A percentile compares a stretch with the other conserved stretches of the same genome.
Evolutionary conservation across 495 filamentous ascomycete species (phyloP).

Genomic region (Xylaria grammica): DNA sequence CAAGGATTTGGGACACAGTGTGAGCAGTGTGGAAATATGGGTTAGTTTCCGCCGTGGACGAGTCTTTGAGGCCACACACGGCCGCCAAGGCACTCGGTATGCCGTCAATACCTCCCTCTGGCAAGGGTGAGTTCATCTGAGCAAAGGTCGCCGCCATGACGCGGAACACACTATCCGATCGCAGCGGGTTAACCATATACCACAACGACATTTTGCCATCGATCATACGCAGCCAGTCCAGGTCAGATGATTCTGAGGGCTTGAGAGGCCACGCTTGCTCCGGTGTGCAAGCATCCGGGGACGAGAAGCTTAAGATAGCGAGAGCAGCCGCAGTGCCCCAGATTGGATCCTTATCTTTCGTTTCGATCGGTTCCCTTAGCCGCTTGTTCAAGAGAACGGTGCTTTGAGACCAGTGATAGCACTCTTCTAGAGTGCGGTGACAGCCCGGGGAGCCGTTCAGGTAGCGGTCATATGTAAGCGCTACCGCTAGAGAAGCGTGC

Average conservation of each 20-base stretch:
- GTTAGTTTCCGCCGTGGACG: conserved; percentile 44
- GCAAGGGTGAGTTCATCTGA: conserved; percentile 36
- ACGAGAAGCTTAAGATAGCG: conserved; percentile 45
- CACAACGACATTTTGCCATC: conserved; percentile 52
- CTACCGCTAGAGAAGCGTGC: conserved; percentile 52
- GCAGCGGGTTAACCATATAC: conserved; percentile 45
- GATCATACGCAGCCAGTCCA: conserved; percentile 52
- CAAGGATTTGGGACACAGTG: conserved; percentile 33
- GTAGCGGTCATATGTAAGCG: conserved; percentile 51
- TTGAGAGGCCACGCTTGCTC: conserved; percentile 53
- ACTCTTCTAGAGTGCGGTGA: conserved; percentile 44
- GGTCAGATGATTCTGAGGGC: conserved; percentile 37
- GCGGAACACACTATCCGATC: conserved; percentile 48
- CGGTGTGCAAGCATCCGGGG: conserved; percentile 42
- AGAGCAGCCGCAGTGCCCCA: conserved; percentile 53
- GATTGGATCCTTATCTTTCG: conserved; percentile 48
- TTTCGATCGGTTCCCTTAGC: conserved; percentile 41
- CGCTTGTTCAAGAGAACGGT: conserved; percentile 45
- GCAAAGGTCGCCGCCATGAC: conserved; percentile 42
- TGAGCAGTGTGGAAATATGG: conserved; percentile 48
- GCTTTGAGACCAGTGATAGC: conserved; percentile 51
- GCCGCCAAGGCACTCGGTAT: conserved; percentile 39
- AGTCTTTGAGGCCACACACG: conserved; percentile 40
- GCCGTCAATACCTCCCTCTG: conserved; percentile 40
- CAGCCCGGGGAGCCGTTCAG: conserved; percentile 30